These are phyloP conservation scores for Hydrangea macrophylla DNA, from an alignment of 148 eudicot genomes.

Conservation along the genomic window DNA sequence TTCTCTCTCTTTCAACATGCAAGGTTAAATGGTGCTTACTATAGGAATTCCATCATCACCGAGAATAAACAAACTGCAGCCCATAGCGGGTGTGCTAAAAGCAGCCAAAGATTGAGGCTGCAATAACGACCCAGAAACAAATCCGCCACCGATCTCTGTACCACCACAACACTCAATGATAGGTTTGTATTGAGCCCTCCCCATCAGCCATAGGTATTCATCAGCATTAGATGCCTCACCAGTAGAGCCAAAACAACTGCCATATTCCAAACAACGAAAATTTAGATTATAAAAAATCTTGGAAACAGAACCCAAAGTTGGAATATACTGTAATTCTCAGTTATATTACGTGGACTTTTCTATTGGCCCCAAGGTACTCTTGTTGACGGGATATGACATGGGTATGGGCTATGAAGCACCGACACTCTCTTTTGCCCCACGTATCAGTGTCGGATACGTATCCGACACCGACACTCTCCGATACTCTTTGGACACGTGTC, in stretches of 20 bases:
- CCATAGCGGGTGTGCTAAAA: constrained; percentile 94
- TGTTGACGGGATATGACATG: too few relatives aligned
- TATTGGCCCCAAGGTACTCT: too few relatives aligned
- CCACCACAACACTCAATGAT: constrained; percentile 95
- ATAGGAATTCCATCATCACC: constrained; percentile 65
- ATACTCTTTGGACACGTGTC: too few relatives aligned
- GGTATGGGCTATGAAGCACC: too few relatives aligned
- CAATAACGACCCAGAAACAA: constrained; percentile 72
- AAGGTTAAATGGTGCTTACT: constrained; percentile 50
- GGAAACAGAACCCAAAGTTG: not conserved
- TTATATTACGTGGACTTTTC: too few relatives aligned
- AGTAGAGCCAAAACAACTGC: constrained; percentile 88
- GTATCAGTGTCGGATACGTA: too few relatives aligned
- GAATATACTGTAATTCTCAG: not conserved
- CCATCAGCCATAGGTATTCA: constrained; percentile 96
- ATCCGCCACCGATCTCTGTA: constrained; percentile 97
- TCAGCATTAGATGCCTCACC: constrained; percentile 97
- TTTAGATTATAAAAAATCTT: not conserved
- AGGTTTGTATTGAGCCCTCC: constrained; percentile 88
- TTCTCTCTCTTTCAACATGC: not conserved
- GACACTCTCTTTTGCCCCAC: too few relatives aligned
- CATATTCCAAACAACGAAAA: constrained; percentile 6
- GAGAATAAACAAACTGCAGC: constrained; percentile 71
- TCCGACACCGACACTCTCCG: too few relatives aligned
- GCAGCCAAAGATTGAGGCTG: constrained; percentile 87